phyloP scores from a whole-genome alignment of 2,329 filamentous ascomycete genomes.

The Botrytis squamosa region DNA sequence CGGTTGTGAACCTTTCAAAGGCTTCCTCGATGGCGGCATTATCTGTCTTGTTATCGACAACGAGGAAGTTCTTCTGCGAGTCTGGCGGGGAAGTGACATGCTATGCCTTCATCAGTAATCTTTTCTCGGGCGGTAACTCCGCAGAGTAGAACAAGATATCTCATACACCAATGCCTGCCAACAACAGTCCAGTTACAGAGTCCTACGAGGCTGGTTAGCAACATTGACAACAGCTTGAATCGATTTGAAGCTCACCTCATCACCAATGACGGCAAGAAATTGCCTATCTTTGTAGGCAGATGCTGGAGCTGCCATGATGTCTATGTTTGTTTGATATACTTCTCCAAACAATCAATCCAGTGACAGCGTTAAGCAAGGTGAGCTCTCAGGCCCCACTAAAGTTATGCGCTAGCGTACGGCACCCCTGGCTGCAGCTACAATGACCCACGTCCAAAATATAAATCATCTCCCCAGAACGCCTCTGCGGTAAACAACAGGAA shows the following conservation, averaged over 20 bases:
- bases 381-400: slow-evolving; percentile 21
- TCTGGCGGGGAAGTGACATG: slow-evolving; percentile 89
- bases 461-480: slow-evolving; percentile 2
- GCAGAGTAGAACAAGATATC: slow-evolving; percentile 24
- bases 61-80: slow-evolving; percentile 94
- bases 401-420: slow-evolving; percentile 3
- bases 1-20: slow-evolving; percentile 83
- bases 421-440: slow-evolving; percentile 19
- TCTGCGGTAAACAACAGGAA: slow-evolving; percentile 11
- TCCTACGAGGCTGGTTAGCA: slow-evolving; percentile 57
- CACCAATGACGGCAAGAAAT: slow-evolving; percentile 95
- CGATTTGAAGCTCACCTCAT: slow-evolving; percentile 63
- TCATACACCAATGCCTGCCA: slow-evolving; percentile 89
- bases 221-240: not conserved
- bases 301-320: slow-evolving; percentile 56
- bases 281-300: slow-evolving; percentile 78
- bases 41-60: slow-evolving; percentile 93
- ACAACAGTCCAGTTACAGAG: slow-evolving; percentile 90
- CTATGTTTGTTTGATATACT: slow-evolving; percentile 19
- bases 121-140: not conserved
- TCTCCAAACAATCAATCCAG: slow-evolving; percentile 13
- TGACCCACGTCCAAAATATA: slow-evolving; percentile 14
- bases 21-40: slow-evolving; percentile 82
- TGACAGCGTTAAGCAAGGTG: slow-evolving; percentile 19
- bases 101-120: slow-evolving; percentile 47